Evolutionary conservation across 768 basidiomycete genomes (phyloP).

Genomic region (Hericium rajendrae): DNA sequence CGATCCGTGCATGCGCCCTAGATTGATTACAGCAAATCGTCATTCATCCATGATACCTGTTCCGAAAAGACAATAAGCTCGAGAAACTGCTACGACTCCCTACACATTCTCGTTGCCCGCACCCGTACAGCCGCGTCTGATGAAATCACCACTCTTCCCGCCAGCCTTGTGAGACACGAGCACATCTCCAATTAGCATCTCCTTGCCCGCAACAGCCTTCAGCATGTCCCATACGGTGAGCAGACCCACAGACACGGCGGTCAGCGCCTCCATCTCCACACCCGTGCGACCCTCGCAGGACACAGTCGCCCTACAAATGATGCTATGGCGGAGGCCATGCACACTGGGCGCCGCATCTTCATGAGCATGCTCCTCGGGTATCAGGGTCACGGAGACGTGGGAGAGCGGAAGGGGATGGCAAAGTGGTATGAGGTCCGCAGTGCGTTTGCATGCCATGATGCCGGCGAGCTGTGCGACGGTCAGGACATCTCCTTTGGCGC

Average conservation of each 20-base stretch:
- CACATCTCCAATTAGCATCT: constrained; percentile 71
- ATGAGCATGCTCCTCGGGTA: constrained; percentile 29
- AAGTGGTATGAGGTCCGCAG: constrained; percentile 74
- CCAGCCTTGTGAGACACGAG: constrained; percentile 60
- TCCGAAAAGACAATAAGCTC: too few species aligned
- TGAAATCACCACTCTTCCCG: constrained; percentile 67
- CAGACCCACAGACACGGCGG: constrained; percentile 68
- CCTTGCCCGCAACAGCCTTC: constrained; percentile 80
- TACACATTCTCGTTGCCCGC: too few species aligned
- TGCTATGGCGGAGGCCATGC: constrained; percentile 24
- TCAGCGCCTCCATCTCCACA: constrained; percentile 90
- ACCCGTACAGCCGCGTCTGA: constrained; percentile 2
- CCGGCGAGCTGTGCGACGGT: constrained; percentile 77
- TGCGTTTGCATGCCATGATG: constrained; percentile 82
- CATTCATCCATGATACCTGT: not conserved
- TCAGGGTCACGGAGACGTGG: constrained; percentile 55
- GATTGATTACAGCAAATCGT: not conserved
- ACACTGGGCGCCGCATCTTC: not conserved
- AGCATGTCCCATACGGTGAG: constrained; percentile 93
- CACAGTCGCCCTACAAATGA: constrained; percentile 59
- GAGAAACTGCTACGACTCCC: too few species aligned
- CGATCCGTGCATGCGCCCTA: too few species aligned
- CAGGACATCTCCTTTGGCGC: constrained; percentile 59
- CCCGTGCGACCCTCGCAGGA: constrained; percentile 75
- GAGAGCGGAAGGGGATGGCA: constrained; percentile 79